Base-by-base conservation (phyloP, 495 filamentous ascomycete genomes). In the Xylaria grammica region DNA sequence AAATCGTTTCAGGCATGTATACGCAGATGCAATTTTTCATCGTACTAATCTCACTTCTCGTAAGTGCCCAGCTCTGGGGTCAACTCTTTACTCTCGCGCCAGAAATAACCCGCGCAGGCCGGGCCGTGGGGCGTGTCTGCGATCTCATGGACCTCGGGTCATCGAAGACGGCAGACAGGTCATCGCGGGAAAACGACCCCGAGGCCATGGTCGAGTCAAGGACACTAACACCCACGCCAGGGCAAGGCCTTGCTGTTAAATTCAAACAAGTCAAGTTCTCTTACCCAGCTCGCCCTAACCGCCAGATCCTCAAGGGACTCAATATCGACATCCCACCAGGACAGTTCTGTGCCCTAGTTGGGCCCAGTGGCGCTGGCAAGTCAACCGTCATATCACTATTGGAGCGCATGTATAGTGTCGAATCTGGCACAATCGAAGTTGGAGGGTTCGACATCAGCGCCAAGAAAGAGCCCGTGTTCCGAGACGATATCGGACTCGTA, bases 1-100 rank as follows among this genome's bases (percentile, higher is more conserved):
- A 85, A 61, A 82, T 90, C 22, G 75, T 82, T 17, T 71, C 78
- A 44, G 86, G 87, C 0, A 64, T 79, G 20, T 89, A 89, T 62
- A 79, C 81, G 0, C 81, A 81, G 27, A 78, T 82, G 4, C 81
- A 90, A 60, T 90, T 91, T 74, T 90, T 90, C 72, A 89, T 89
- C 61, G 85, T 90, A 2, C 72, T 89, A 13, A 80, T 86, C 0
- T 85, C 87, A 0, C 80, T 90, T 38, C 79, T 91, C 13, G 83
- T 85, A 19, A 86, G 82, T 36, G 87, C 87, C 0, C 88, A 89
- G 69, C 82, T 83, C 3, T 87, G 84, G 61, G 85, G 86, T 0
- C 87, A 90, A 67, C 85, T 90, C 78, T 90, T 90, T 66, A 82
- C 82, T 5, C 77, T 90, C 1, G 86, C 86, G 0, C 86, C 87